Evolutionary conservation across 1,284 basidiomycete species (phyloP), one percentile per base, ranked within the genome.

Genomic region (Stygiomarasmius scandens): DNA sequence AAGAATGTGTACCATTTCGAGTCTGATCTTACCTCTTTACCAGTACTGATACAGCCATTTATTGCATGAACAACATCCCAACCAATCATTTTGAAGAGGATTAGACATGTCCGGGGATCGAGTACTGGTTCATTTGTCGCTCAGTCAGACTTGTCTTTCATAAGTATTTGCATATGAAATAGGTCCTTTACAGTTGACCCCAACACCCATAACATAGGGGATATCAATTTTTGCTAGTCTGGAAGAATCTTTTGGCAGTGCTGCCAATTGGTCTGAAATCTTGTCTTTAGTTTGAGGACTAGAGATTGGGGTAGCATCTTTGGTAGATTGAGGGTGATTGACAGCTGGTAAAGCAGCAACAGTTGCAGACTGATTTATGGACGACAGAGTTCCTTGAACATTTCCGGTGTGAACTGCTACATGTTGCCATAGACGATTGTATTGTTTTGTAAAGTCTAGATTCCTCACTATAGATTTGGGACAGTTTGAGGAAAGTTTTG

Each of bases 101-200:
- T 95, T 45, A 96, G 80, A 32, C 95, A 77, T 2, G 96, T 98
- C 23, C 96, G 82, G 11, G 93, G 89, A 72, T 98, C 95, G 22
- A 98, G 80, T 0, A 98, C 95, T 69, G 97, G 96, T 71, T 98
- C 95, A 54, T 85, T 94, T 11, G 95, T 98, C 10, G 95, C 95
- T 46, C 96, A 83, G 75, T 98, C 95, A 49, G 90, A 87, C 73
- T 96, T 96, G 74, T 98, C 95, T 73, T 96, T 96, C 66, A 85
- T 75, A n/a, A n/a, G n/a, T n/a, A 67, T 95, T 94, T 16, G 92
- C 90, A 55, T 85, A 83, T 12, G 93, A 89, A 59, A 86, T 89
- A 0, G 92, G 93, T 1, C 92, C 93, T 69, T 98, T 98, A 57
- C 93, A 82, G 64, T 96, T 96, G 36, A 92, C 84, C 6, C 90